A percentile compares a stretch with the other conserved stretches of the same genome.
Conservation (phyloP, 2,329 filamentous ascomycete genomes). For the Fusarium musae region DNA sequence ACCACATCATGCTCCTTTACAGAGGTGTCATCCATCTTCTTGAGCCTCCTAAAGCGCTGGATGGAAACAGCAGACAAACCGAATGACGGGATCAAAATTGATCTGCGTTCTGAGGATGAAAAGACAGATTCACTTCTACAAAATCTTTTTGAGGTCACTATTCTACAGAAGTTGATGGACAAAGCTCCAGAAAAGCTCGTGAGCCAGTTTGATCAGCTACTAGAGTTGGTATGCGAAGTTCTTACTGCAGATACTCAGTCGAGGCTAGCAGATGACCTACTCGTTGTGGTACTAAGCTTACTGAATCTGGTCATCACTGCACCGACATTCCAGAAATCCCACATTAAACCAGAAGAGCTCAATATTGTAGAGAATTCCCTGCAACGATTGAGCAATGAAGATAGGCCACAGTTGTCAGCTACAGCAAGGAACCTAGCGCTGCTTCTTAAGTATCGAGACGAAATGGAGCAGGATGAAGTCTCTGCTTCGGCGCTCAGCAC, state of each 20-base stretch:
- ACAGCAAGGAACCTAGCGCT: conserved; percentile 68
- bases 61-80: conserved; percentile 52
- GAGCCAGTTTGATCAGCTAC: conserved; percentile 70
- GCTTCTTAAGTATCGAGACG: conserved; percentile 66
- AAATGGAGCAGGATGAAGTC: conserved; percentile 59
- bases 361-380: conserved; percentile 62
- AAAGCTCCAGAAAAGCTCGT: conserved; percentile 71
- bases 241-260: conserved; percentile 59
- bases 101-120: conserved; percentile 46
- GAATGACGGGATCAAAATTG: conserved; percentile 43
- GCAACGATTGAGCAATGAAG: conserved; percentile 52
- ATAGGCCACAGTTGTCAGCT: conserved; percentile 56
- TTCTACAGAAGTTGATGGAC: conserved; percentile 74
- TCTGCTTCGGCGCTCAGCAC: conserved; percentile 53
- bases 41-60: conserved; percentile 69
- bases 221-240: conserved; percentile 72
- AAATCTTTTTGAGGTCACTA: conserved; percentile 66
- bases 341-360: conserved; percentile 56
- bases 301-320: conserved; percentile 70
- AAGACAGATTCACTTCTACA: conserved; percentile 54
- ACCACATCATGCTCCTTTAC: conserved; percentile 62
- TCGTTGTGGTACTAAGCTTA: conserved; percentile 67
- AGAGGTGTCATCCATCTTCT: conserved; percentile 69
- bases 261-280: conserved; percentile 58
- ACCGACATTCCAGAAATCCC: conserved; percentile 63